phyloP scores from a whole-genome alignment of 805 yeast species.

The Candida patagonica region DNA sequence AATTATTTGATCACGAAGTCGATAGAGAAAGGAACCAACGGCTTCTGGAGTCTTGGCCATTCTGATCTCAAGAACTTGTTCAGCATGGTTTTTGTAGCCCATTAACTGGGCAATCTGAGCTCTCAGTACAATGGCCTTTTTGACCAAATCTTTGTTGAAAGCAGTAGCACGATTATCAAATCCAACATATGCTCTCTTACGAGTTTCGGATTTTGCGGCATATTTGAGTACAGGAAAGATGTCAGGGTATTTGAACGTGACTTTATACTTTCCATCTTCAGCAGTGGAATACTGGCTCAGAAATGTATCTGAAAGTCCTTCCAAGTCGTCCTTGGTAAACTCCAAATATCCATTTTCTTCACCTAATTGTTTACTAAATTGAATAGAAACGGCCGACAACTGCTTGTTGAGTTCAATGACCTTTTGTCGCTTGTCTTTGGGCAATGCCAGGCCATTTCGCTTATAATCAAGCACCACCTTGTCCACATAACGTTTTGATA shows the following conservation, averaged over 20 bases:
- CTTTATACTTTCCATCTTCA: conserved; percentile 40
- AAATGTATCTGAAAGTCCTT: conserved; percentile 63
- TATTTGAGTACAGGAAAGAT: conserved; percentile 66
- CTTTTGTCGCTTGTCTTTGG: conserved; percentile 44
- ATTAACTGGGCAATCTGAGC: conserved; percentile 50
- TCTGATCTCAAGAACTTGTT: conserved; percentile 62
- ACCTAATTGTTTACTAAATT: conserved; percentile 57
- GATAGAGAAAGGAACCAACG: conserved; percentile 54
- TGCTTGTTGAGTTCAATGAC: conserved; percentile 51
- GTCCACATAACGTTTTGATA: conserved; percentile 46
- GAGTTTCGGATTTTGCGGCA: conserved; percentile 53
- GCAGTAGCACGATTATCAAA: conserved; percentile 55
- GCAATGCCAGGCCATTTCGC: conserved; percentile 60
- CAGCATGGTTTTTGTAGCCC: conserved; percentile 63
- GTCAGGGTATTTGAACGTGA: conserved; percentile 79
- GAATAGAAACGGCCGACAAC: conserved; percentile 46
- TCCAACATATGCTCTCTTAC: conserved; percentile 56
- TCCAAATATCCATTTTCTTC: conserved; percentile 56
- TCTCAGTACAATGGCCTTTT: conserved; percentile 53
- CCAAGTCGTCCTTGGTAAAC: conserved; percentile 56
- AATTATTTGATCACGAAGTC: conserved; percentile 47
- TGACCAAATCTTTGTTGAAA: conserved; percentile 48
- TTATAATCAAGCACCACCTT: conserved; percentile 49
- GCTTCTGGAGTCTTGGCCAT: conserved; percentile 65
- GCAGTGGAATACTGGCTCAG: conserved; percentile 40